A percentile compares a stretch with the other conserved stretches of the same genome.
These are phyloP conservation scores for Neofusicoccum laricinum DNA, from an alignment of 2,329 filamentous ascomycete species.

Conservation along the genomic window DNA sequence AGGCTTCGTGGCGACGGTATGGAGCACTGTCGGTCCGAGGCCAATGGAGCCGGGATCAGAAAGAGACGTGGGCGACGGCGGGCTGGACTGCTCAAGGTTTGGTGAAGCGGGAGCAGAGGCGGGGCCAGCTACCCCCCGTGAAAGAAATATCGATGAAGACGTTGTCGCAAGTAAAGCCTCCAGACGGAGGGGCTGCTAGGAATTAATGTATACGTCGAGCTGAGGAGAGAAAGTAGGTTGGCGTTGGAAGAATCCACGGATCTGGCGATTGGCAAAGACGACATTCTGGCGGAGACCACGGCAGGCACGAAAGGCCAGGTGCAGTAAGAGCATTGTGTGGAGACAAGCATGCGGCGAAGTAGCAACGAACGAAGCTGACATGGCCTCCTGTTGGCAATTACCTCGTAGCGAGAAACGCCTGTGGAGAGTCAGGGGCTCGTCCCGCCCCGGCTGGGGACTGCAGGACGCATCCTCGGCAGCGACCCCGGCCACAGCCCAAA, in stretches of 20 bases:
- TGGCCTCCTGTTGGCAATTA: too few relatives aligned
- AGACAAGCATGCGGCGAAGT: background rate
- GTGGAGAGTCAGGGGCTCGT: too few relatives aligned
- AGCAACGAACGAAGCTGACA: background rate
- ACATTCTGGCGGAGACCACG: background rate
- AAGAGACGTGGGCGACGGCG: conserved; percentile 9
- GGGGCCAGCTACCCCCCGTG: conserved; percentile 42
- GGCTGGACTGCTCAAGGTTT: background rate
- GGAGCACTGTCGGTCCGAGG: conserved; percentile 28
- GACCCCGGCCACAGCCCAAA: too few relatives aligned
- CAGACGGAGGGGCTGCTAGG: background rate
- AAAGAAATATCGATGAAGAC: conserved; percentile 50
- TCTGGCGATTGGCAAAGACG: background rate
- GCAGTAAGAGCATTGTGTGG: background rate
- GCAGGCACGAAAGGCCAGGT: background rate
- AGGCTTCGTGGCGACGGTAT: conserved; percentile 25
- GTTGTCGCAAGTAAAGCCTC: conserved; percentile 28
- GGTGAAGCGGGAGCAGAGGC: conserved; percentile 25
- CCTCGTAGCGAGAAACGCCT: too few relatives aligned
- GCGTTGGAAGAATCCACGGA: background rate
- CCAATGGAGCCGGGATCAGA: conserved; percentile 21
- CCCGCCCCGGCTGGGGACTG: too few relatives aligned
- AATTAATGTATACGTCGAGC: background rate
- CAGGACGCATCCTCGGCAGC: too few relatives aligned
- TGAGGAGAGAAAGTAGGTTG: background rate